These are phyloP conservation scores for Geranium rotundifolium DNA, from an alignment of 345 rosid genomes.

Conservation along the genomic window DNA sequence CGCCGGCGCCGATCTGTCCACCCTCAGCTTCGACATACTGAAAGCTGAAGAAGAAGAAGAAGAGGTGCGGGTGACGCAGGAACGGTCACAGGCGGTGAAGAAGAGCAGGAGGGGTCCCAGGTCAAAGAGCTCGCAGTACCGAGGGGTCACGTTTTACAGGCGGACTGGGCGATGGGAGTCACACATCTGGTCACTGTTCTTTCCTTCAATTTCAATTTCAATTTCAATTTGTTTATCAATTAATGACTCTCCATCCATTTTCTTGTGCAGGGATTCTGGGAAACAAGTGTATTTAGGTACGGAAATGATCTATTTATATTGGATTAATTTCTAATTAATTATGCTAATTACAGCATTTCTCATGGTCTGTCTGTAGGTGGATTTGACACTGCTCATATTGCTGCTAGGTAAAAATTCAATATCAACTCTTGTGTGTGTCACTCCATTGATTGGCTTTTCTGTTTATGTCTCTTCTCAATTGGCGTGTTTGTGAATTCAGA, in stretches of 20 bases:
- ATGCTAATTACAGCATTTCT: no score
- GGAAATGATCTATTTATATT: background rate
- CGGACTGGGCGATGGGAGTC: no score
- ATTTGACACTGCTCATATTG: constrained; percentile 81
- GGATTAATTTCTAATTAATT: background rate
- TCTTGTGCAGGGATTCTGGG: constrained; percentile 63
- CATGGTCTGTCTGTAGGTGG: constrained; percentile 40
- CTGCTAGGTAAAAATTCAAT: constrained; percentile 50
- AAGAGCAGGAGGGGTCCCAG: constrained; percentile 78
- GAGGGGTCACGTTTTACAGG: constrained; percentile 75
- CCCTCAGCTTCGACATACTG: background rate
- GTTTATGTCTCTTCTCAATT: background rate
- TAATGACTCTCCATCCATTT: background rate
- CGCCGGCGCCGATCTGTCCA: background rate
- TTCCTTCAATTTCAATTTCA: background rate
- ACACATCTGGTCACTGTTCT: constrained; percentile 49
- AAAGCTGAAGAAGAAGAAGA: background rate
- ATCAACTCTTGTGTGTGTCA: background rate
- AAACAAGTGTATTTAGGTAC: constrained; percentile 76
- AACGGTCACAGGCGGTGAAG: constrained; percentile 19
- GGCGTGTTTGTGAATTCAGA: constrained; percentile 22
- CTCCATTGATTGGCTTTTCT: no score
- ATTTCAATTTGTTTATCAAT: background rate
- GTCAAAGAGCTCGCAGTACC: constrained; percentile 66
- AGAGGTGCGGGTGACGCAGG: constrained; percentile 12